phyloP scores from a whole-genome alignment of 306 rosid genomes.

The Leucaena leucocephala region DNA sequence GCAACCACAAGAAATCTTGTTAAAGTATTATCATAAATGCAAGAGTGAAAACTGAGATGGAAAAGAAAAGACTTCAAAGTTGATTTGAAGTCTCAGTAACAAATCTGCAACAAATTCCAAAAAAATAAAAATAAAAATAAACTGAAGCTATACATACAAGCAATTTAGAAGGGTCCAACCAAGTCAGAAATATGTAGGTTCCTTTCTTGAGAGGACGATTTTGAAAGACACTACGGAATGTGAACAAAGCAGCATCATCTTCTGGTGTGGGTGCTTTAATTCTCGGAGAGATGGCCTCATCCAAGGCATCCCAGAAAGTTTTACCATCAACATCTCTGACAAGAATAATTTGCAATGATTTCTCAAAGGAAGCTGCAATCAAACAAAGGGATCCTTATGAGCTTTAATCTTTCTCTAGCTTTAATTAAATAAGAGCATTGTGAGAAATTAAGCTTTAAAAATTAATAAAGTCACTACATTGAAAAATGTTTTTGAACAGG shows the following conservation, averaged over 20 bases:
- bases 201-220: conserved; percentile 80
- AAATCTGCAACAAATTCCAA: conserved; percentile 10
- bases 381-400: conserved; percentile 18
- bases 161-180: conserved; percentile 71
- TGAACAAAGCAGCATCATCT: conserved; percentile 68
- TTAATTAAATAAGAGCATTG: not conserved
- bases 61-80: conserved; percentile 20
- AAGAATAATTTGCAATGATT: conserved; percentile 79
- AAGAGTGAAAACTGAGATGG: not conserved
- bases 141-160: conserved; percentile 55
- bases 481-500: conserved; percentile 72
- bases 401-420: conserved; percentile 15
- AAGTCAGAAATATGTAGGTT: conserved; percentile 75
- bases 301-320: conserved; percentile 96
- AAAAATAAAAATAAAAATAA: not conserved
- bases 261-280: conserved; percentile 60
- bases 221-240: conserved; percentile 65
- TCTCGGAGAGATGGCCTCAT: conserved; percentile 83
- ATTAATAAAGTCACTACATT: conserved; percentile 51
- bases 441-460: conserved; percentile 17
- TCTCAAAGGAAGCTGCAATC: conserved; percentile 69
- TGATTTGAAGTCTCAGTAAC: not conserved
- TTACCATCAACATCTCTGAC: conserved; percentile 91
- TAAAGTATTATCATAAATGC: not conserved
- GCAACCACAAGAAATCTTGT: conserved; percentile 34